These are phyloP conservation scores for Rhodotorula sp. DNA, from an alignment of 1,284 basidiomycete species.

Conservation along the genomic window DNA sequence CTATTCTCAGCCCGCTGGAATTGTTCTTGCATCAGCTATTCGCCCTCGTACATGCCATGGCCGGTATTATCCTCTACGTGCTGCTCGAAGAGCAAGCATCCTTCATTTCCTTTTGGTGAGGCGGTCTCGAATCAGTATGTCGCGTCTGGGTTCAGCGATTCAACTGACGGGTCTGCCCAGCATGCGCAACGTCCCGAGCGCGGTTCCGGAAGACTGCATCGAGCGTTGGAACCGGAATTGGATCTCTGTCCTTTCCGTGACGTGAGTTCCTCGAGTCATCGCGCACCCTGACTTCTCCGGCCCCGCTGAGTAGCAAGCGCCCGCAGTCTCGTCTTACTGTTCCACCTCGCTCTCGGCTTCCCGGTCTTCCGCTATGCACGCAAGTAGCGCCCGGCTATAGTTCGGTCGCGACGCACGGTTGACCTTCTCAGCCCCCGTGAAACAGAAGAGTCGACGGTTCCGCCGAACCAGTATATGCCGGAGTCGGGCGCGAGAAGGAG, in stretches of 20 bases:
- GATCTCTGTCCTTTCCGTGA: slow-evolving; percentile 15
- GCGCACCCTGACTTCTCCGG: no score
- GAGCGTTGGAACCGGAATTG: slow-evolving; percentile 17
- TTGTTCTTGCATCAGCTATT: slow-evolving; percentile 4
- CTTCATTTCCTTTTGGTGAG: slow-evolving; percentile 30
- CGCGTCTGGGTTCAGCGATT: background rate
- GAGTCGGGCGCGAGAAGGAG: no score
- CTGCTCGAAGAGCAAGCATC: slow-evolving; percentile 15
- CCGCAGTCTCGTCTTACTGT: slow-evolving; percentile 3
- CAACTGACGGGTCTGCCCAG: background rate
- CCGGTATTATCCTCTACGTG: slow-evolving; percentile 20
- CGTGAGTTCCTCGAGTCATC: background rate
- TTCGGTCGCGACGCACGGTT: background rate
- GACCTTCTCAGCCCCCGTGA: background rate
- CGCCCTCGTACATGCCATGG: slow-evolving; percentile 12
- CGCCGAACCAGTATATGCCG: no score
- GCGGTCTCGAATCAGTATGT: background rate
- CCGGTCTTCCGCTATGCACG: slow-evolving; percentile 32
- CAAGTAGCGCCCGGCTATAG: background rate
- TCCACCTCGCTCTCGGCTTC: slow-evolving; percentile 25
- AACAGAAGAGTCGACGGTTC: background rate
- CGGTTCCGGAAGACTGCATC: background rate
- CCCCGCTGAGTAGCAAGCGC: background rate
- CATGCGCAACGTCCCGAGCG: background rate
- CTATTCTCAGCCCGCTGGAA: background rate